A percentile compares a stretch with the other conserved stretches of the same genome.
Conservation (phyloP, 495 filamentous ascomycete genomes). For the Pyrenopolyporus hunteri region DNA sequence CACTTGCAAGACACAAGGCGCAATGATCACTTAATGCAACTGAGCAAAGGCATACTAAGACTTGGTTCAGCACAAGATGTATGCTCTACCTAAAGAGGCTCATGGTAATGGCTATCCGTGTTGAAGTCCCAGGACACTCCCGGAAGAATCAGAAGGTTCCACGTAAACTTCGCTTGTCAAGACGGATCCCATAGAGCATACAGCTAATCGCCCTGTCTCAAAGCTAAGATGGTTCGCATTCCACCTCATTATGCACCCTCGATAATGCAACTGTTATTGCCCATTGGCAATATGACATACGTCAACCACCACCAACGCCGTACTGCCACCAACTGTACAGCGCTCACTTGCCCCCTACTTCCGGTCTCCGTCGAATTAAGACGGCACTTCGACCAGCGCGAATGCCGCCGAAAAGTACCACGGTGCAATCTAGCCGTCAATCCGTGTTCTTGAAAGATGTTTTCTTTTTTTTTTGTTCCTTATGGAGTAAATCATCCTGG, state of each 20-base stretch:
- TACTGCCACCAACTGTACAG: constrained; percentile 13
- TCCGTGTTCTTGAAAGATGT: constrained; percentile 23
- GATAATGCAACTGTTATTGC: background rate
- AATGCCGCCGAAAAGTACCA: constrained; percentile 50
- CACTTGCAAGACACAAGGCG: background rate
- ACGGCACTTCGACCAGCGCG: constrained; percentile 70
- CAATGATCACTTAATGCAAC: background rate
- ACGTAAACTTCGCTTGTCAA: background rate
- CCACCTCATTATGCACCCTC: constrained; percentile 9
- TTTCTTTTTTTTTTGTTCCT: constrained; percentile 34
- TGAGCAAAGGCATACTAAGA: background rate
- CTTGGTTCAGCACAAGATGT: background rate
- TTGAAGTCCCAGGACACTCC: background rate
- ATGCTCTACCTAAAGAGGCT: constrained; percentile 6
- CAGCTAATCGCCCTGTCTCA: constrained; percentile 7
- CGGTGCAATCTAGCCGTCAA: constrained; percentile 41
- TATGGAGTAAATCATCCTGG: constrained; percentile 33
- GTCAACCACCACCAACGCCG: constrained; percentile 17
- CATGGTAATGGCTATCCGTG: background rate
- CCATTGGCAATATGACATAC: constrained; percentile 21
- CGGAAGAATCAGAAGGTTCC: background rate
- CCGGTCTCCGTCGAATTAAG: constrained; percentile 46
- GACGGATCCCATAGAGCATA: constrained; percentile 10
- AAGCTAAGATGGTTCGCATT: background rate
- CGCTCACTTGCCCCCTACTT: too few species aligned